Conservation (phyloP, 1,284 basidiomycete species). For the Veloporphyrellus conicus region DNA sequence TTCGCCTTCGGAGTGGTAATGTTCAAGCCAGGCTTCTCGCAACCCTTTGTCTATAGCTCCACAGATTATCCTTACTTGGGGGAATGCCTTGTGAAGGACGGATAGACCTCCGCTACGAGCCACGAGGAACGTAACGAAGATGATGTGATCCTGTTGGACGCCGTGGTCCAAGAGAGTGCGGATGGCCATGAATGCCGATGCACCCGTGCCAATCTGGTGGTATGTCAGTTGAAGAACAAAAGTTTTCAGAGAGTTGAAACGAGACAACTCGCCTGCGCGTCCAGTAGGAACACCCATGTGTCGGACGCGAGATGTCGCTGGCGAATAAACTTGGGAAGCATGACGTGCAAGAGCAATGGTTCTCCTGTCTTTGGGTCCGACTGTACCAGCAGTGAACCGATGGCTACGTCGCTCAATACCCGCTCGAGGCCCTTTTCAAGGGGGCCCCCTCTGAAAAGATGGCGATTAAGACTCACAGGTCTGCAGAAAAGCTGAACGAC, state of each 20-base stretch:
- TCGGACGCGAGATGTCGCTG: slow-evolving; percentile 59
- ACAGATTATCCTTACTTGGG: slow-evolving; percentile 75
- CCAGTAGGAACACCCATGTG: slow-evolving; percentile 86
- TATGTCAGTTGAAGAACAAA: not conserved
- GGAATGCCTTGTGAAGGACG: slow-evolving; percentile 79
- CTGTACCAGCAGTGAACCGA: slow-evolving; percentile 90
- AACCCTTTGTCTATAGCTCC: slow-evolving; percentile 76
- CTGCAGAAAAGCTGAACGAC: slow-evolving; percentile 27
- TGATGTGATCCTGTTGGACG: slow-evolving; percentile 77
- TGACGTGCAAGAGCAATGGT: slow-evolving; percentile 79
- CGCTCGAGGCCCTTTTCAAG: slow-evolving; percentile 87
- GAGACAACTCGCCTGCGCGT: slow-evolving; percentile 64
- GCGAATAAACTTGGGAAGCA: slow-evolving; percentile 73
- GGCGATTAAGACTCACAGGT: not conserved
- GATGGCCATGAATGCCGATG: slow-evolving; percentile 94
- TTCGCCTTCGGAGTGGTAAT: slow-evolving; percentile 44
- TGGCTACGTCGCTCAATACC: slow-evolving; percentile 81
- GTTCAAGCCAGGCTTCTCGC: slow-evolving; percentile 65
- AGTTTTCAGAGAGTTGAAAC: too few species aligned
- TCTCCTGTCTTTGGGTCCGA: slow-evolving; percentile 83
- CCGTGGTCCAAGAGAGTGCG: slow-evolving; percentile 95
- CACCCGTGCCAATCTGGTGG: slow-evolving; percentile 84
- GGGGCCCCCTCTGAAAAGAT: slow-evolving; percentile 68
- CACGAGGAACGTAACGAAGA: slow-evolving; percentile 87
- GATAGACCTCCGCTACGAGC: slow-evolving; percentile 75